Evolutionary conservation across 179 eudicot species (phyloP), one percentile per base, ranked within the genome.

Genomic region (Patellifolia procumbens): DNA sequence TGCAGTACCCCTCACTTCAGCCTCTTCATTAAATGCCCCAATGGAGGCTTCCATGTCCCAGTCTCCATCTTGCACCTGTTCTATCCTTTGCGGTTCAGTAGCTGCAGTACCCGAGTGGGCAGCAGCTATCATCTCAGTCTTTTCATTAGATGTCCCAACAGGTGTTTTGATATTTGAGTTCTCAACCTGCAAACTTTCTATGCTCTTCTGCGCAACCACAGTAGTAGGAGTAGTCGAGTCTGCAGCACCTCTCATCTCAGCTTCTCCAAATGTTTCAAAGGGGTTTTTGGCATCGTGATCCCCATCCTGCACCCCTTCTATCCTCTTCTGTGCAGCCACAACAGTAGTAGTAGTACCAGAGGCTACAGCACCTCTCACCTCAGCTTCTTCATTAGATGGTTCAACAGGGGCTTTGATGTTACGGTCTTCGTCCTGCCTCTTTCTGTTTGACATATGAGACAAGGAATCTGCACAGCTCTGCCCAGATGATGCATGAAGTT

Each of bases 91-190:
- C n/a, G n/a, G n/a, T n/a, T n/a, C 42, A 16, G 34, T 59, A 29
- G 73, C 53, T 55, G 29, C 42, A 43, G 48, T 65, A 31, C 32
- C 56, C 68, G 71, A 42, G 58, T 61, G 67, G 17, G 52, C 62
- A 74, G 37, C 43, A 69, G 16, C 66, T 9, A 65, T 35, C n/a
- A 32, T 7, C 37, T 28, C 52, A 51, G 35, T 26, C 45, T 53
- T 76, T 49, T 62, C 73, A 55, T 75, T 66, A 32, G 69, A 62
- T 16, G 59, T 28, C 37, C 69, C 68, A 70, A 48, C 75, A 51
- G 64, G 12, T 68, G 24, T 26, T 29, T 67, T 75, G 28, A 29
- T 61, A 49, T 16, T 31, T 60, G 34, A 15, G 34, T 52, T 59
- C 46, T 63, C 65, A 67, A 35, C 62, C 43, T 37, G n/a, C n/a